These are phyloP conservation scores for Colletotrichum navitas DNA, from an alignment of 2,329 filamentous ascomycete genomes.

Conservation along the genomic window DNA sequence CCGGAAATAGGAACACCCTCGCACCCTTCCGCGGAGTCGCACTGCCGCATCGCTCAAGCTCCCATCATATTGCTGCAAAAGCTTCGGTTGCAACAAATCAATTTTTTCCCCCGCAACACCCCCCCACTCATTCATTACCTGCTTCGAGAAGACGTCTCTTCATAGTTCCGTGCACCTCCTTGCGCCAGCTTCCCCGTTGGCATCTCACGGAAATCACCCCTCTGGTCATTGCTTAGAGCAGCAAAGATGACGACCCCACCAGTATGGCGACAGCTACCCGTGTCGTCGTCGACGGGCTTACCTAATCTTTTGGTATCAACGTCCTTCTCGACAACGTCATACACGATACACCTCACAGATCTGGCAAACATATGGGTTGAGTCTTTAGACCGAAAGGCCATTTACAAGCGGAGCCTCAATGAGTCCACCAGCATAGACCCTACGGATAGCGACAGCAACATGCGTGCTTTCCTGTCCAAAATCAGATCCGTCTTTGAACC, in stretches of 20 bases:
- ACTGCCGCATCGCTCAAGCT: constrained; percentile 13
- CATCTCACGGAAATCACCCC: background rate
- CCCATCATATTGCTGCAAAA: constrained; percentile 6
- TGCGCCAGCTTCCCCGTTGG: background rate
- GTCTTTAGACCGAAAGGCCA: constrained; percentile 69
- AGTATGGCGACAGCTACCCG: constrained; percentile 64
- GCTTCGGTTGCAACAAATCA: background rate
- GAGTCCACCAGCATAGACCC: constrained; percentile 81
- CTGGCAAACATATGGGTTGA: constrained; percentile 81
- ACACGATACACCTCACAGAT: constrained; percentile 77
- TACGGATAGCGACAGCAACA: constrained; percentile 75
- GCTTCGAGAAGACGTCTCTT: background rate
- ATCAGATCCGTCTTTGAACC: constrained; percentile 66
- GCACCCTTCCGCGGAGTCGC: background rate
- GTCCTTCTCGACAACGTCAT: constrained; percentile 66
- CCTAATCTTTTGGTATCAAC: constrained; percentile 75
- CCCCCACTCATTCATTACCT: background rate
- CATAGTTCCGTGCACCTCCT: background rate
- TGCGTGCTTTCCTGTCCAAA: constrained; percentile 74
- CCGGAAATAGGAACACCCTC: background rate
- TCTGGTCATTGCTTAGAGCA: background rate
- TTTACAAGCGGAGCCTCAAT: constrained; percentile 71
- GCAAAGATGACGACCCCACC: constrained; percentile 49
- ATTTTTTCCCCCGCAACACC: background rate
- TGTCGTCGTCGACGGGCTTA: constrained; percentile 53